These are phyloP conservation scores for Lipomyces yamanashiensis DNA, from an alignment of 805 yeast species.

Conservation along the genomic window DNA sequence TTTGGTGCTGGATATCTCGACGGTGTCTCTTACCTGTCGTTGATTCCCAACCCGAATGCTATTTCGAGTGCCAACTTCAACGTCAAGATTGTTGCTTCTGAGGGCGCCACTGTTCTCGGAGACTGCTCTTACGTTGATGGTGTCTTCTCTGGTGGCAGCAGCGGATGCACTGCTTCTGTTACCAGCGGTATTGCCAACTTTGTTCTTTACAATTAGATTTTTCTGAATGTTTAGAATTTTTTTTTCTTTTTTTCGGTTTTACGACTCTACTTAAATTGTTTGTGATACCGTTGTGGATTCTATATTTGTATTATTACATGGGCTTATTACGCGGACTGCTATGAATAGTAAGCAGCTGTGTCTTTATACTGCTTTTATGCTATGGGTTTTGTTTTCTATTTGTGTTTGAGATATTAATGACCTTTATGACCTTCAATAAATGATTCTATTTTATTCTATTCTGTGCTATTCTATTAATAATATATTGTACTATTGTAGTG, in stretches of 20 bases:
- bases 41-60: slow-evolving; percentile 83
- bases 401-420: slow-evolving; percentile 1
- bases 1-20: slow-evolving; percentile 86
- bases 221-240: neutral
- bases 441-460: neutral
- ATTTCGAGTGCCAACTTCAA: slow-evolving; percentile 74
- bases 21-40: slow-evolving; percentile 70
- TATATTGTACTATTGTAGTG: neutral
- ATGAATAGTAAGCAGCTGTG: neutral
- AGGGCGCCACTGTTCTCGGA: slow-evolving; percentile 67
- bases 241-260: neutral
- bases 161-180: slow-evolving; percentile 94
- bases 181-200: slow-evolving; percentile 81
- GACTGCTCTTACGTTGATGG: slow-evolving; percentile 83
- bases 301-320: neutral
- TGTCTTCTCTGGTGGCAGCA: slow-evolving; percentile 56
- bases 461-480: no score
- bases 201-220: slow-evolving; percentile 59
- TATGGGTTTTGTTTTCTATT: neutral
- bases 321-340: neutral
- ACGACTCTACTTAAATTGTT: neutral
- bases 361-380: neutral
- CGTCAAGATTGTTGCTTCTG: slow-evolving; percentile 77
- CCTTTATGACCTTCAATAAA: slow-evolving; percentile 9
- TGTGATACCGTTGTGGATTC: neutral